A percentile compares a stretch with the other conserved stretches of the same genome.
These are phyloP conservation scores for Neofusicoccum parvum DNA, from an alignment of 2,329 filamentous ascomycete species.

Conservation along the genomic window DNA sequence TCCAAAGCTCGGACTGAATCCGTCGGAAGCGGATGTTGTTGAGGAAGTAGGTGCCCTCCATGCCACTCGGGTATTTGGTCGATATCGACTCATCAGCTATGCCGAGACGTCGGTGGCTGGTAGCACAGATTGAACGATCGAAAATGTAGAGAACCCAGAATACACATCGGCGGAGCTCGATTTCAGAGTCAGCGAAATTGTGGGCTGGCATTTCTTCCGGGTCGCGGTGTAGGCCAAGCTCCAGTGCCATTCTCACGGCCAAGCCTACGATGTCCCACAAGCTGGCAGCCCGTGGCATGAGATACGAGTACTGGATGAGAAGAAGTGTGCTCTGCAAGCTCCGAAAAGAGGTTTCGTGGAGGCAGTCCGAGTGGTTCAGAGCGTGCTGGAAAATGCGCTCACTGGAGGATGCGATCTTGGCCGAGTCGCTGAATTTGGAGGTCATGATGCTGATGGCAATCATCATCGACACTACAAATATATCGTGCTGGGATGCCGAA, in stretches of 20 bases:
- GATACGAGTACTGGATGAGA: constrained; percentile 17
- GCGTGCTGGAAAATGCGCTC: constrained; percentile 18
- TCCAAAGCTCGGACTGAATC: constrained; percentile 22
- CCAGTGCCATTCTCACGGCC: constrained; percentile 19
- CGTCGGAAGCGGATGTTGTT: constrained; percentile 16
- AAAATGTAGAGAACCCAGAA: constrained; percentile 21
- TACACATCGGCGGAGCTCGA: constrained; percentile 5
- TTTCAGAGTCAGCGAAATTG: neutral
- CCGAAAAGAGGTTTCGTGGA: constrained; percentile 9
- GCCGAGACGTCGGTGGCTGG: constrained; percentile 18
- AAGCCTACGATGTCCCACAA: constrained; percentile 15
- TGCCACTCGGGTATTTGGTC: constrained; percentile 12
- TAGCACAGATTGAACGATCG: constrained; percentile 19
- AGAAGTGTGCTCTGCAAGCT: constrained; percentile 11
- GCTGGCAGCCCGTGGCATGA: constrained; percentile 16
- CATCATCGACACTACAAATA: constrained; percentile 20
- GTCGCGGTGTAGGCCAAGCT: constrained; percentile 19
- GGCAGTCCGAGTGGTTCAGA: constrained; percentile 5
- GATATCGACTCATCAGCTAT: constrained; percentile 21
- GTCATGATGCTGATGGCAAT: constrained; percentile 21
- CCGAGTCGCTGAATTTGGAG: constrained; percentile 17
- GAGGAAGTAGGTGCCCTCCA: constrained; percentile 18
- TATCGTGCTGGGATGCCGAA: neutral
- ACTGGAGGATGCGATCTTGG: constrained; percentile 12
- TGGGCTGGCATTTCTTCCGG: constrained; percentile 11